These are phyloP conservation scores for Aurinia saxatilis DNA, from an alignment of 345 rosid genomes.

Conservation along the genomic window DNA sequence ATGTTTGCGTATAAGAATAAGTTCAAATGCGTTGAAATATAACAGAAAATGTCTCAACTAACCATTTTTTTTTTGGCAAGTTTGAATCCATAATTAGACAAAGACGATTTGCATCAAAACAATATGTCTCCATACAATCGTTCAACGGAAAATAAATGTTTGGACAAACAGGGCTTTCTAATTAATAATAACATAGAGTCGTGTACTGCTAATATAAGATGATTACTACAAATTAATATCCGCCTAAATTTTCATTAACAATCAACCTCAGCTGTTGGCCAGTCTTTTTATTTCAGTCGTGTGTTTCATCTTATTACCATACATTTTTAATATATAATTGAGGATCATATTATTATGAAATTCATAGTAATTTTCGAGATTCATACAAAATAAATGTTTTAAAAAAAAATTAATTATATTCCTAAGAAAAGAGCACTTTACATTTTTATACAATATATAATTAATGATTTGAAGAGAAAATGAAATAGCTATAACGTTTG, in stretches of 20 bases:
- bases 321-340: too few species aligned
- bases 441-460: too few species aligned
- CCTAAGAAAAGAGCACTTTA: too few species aligned
- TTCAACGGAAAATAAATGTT: neutral
- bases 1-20: too few species aligned
- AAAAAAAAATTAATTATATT: too few species aligned
- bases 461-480: too few species aligned
- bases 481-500: too few species aligned
- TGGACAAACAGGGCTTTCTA: neutral
- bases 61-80: neutral
- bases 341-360: too few species aligned
- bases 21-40: neutral
- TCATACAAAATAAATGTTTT: too few species aligned
- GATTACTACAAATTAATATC: conserved; percentile 1
- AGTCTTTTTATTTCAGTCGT: conserved; percentile 19
- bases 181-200: neutral
- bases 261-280: conserved; percentile 15
- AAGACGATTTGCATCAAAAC: neutral
- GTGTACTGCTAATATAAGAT: neutral
- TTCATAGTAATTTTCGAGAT: too few species aligned
- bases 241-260: neutral
- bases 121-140: too few species aligned
- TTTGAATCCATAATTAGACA: neutral
- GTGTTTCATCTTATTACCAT: neutral
- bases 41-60: neutral